A percentile compares a stretch with the other conserved stretches of the same genome.
Evolutionary conservation across 1,284 basidiomycete species (phyloP).

Genomic region (Blastosporella zonata): DNA sequence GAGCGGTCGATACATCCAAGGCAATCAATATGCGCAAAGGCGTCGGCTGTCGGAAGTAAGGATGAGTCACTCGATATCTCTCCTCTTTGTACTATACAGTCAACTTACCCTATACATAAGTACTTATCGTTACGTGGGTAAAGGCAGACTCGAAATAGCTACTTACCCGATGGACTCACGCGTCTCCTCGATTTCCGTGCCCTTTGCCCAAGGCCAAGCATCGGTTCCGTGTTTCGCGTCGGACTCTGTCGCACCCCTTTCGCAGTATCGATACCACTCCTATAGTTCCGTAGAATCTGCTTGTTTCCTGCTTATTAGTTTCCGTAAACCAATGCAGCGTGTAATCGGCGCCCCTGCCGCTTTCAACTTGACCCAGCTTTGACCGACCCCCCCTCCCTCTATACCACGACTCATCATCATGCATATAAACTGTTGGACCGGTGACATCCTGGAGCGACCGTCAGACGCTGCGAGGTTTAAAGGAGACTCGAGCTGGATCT

Average conservation of each 20-base stretch:
- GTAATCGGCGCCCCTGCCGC: not conserved
- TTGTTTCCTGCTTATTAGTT: not conserved
- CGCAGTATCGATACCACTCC: not conserved
- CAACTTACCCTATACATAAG: not conserved
- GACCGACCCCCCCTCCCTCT: not conserved
- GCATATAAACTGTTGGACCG: not conserved
- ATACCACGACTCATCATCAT: not conserved
- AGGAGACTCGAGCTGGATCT: not conserved
- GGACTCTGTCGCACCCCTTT: not conserved
- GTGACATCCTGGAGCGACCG: not conserved
- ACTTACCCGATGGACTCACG: not conserved
- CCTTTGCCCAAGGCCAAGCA: constrained; percentile 8
- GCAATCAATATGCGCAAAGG: no score
- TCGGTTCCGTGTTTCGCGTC: constrained; percentile 6
- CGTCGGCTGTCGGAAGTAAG: no score
- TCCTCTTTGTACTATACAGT: no score
- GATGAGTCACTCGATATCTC: no score
- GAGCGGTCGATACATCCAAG: no score
- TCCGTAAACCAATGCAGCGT: not conserved
- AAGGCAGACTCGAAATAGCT: not conserved
- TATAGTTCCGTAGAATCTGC: not conserved
- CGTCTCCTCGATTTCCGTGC: not conserved
- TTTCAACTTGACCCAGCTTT: not conserved
- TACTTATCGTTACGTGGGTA: not conserved
- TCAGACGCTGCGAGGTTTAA: not conserved